Percentiles rank a stretch among this genome's conserved stretches.
phyloP scores from a whole-genome alignment of 2,329 filamentous ascomycete species.

The Madurella fahalii region DNA sequence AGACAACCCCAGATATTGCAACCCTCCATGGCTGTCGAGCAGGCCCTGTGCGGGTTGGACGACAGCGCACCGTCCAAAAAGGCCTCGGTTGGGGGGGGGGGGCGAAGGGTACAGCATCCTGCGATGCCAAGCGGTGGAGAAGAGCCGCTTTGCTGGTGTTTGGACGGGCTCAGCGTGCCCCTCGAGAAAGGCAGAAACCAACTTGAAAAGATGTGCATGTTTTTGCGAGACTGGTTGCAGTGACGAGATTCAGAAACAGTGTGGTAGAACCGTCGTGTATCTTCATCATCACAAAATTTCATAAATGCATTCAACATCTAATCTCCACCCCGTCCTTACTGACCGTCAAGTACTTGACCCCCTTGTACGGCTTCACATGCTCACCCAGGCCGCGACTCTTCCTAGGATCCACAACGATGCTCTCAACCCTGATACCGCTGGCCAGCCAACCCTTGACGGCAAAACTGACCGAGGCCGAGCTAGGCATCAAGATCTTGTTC shows the following conservation, averaged over 20 bases:
- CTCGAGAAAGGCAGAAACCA: too few species aligned
- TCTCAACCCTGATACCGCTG: slow-evolving; percentile 64
- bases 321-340: slow-evolving; percentile 63
- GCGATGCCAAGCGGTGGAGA: too few species aligned
- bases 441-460: slow-evolving; percentile 65
- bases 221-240: background rate
- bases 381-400: slow-evolving; percentile 83
- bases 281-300: too few species aligned
- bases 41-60: background rate
- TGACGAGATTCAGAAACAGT: background rate
- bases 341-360: slow-evolving; percentile 90
- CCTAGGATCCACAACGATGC: slow-evolving; percentile 65
- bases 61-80: too few species aligned
- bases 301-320: slow-evolving; percentile 43
- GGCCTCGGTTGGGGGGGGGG: too few species aligned
- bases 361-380: slow-evolving; percentile 91
- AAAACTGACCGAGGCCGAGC: slow-evolving; percentile 69
- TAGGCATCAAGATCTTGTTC: slow-evolving; percentile 76
- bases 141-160: too few species aligned
- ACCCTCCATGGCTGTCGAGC: background rate
- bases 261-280: too few species aligned
- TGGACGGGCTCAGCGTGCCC: too few species aligned
- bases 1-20: background rate
- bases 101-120: too few species aligned
- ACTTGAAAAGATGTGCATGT: too few species aligned